Evolutionary conservation across 257 asterid genomes (phyloP), one percentile per base, ranked within the genome.

Genomic region (Solanum medicagineum): DNA sequence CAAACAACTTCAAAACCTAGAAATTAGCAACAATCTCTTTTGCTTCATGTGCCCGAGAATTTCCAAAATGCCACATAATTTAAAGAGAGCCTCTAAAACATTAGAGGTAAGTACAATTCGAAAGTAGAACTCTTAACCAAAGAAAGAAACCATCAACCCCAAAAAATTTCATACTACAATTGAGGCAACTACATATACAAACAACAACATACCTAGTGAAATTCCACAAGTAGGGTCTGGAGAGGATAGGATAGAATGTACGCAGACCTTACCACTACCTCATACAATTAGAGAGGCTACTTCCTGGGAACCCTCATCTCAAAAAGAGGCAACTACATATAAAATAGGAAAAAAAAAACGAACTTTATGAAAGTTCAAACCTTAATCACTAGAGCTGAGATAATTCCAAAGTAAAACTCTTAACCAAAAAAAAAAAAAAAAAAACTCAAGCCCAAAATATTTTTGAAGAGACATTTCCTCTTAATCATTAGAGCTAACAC

Each of bases 341-440:
- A 69, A 45, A 14, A 62, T 26, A 15, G 3, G 70, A 13, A 74
- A 47, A 32, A 32, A 19, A 40, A 70, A 22, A 29, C 4, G 26
- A 71, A 10, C 2, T 45, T 45, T 4, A 57, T 19, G 81, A 83
- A 85, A 87, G 40, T 62, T 81, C 54, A 80, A 85, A 95, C 98
- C 98, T 93, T 86, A 20, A 44, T 73, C 56, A 73, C 36, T 42
- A 70, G 5, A 19, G 79, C 53, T 9, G 40, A 66, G 22, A 66
- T 66, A 66, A 29, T 29, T 29, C 22, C 13, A 66, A 32, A 66
- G 47, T 8, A 19, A 66, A 32, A 66, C 74, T 32, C 47, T 0
- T 29, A 32, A 1, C 1, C 19, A 66, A 26, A 0, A 6, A 29
- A 65, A 29, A 17, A 26, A 26, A 26, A 29, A 29, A 36, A 36